These are phyloP conservation scores for sunflower (Helianthus annuus) DNA, from an alignment of 129 eudicot genomes.

Conservation along the genomic window HanXRQr2.0-SUNRISE NC_035437.2:131426318-131426817, in stretches of 20 bases:
- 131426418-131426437: conserved; percentile 68
- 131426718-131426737: too few species aligned
- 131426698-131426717: too few species aligned
- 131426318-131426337: conserved; percentile 24
- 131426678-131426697: conserved; percentile 77
- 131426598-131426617: conserved; percentile 53
- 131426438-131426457: conserved; percentile 51
- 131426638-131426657: conserved; percentile 58
- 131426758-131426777: too few species aligned
- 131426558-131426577: conserved; percentile 11
- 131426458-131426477: conserved; percentile 53
- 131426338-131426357: conserved; percentile 12
- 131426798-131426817: too few species aligned
- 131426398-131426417: conserved; percentile 39
- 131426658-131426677: conserved; percentile 34
- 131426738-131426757: too few species aligned
- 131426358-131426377: conserved; percentile 3
- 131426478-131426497: conserved; percentile 58
- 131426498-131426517: conserved; percentile 30
- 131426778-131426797: too few species aligned
- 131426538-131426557: conserved; percentile 2
- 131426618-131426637: conserved; percentile 45
- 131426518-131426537: conserved; percentile 43
- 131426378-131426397: conserved; percentile 16
- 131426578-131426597: conserved; percentile 69